Evolutionary conservation across 805 yeast species (phyloP).

Genomic region (Ogataea glucozyma): DNA sequence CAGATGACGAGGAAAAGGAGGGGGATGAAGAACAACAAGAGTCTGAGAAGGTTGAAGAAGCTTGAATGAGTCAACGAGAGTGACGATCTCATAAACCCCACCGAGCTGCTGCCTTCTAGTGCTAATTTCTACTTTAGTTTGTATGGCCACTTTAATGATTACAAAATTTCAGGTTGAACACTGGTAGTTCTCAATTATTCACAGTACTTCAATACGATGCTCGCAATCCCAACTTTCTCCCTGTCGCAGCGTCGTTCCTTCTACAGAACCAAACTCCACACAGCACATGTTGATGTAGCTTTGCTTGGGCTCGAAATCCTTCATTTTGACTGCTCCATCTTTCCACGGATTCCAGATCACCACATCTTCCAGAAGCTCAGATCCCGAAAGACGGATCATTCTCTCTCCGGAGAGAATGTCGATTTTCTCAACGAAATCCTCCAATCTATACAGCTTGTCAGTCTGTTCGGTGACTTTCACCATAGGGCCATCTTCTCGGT

Average conservation of each 20-base stretch:
- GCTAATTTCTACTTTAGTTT: not conserved
- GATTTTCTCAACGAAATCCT: slow-evolving; percentile 4
- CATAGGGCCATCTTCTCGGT: slow-evolving; percentile 16
- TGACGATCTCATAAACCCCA: not conserved
- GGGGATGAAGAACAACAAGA: slow-evolving; percentile 20
- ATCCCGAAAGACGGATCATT: slow-evolving; percentile 15
- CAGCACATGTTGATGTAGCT: slow-evolving; percentile 23
- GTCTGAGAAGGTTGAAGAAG: slow-evolving; percentile 3
- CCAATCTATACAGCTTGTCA: slow-evolving; percentile 16
- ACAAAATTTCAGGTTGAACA: not conserved
- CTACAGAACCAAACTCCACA: slow-evolving; percentile 25
- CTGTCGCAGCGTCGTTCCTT: slow-evolving; percentile 10
- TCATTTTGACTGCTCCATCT: slow-evolving; percentile 16
- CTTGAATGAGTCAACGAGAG: not conserved
- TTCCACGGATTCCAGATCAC: slow-evolving; percentile 28
- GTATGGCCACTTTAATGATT: slow-evolving; percentile 1
- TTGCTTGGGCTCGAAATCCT: slow-evolving; percentile 23
- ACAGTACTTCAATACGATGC: slow-evolving; percentile 15
- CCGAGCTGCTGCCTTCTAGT: no score
- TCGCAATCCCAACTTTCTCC: slow-evolving; percentile 20
- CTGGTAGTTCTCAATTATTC: no score
- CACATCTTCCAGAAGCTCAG: slow-evolving; percentile 16
- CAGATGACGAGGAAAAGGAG: slow-evolving; percentile 30
- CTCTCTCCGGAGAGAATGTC: slow-evolving; percentile 22
- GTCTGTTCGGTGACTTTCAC: slow-evolving; percentile 16